Evolutionary conservation across 352 stramenopile species (phyloP), one percentile per base, ranked within the genome.

Genomic region (Saprolegnia parasitica): DNA sequence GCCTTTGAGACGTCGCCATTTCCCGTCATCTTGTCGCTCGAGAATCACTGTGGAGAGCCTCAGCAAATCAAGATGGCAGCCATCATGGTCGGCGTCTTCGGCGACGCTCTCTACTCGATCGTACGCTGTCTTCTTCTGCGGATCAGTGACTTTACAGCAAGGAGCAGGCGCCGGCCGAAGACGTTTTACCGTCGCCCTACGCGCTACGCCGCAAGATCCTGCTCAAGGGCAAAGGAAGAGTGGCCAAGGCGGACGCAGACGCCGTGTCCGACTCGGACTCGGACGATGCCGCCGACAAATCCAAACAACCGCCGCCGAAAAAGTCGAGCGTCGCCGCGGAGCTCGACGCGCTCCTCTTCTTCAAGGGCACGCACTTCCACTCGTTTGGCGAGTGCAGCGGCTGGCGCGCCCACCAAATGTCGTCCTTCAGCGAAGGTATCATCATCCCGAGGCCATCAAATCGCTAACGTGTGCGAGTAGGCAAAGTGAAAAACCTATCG

Each of bases 31-130:
- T 46, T 88, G 18, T 82, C 74, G 20, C 62, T 88, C 18, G 79
- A 88, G 73, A 88, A 88, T 71, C 81, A 88, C 72, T 88, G 81
- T 61, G 72, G 50, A n/a, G 61, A 80, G 29, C 26, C 68, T 5
- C 76, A 87, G 65, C 80, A 88, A 73, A 50, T 73, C 29, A 75
- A 75, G 32, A 84, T 88, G 73, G 77, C 77, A 1, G 24, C 70
- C 4, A 76, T 75, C 26, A 67, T 82, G 46, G 39, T 45, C 3
- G n/a, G 61, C 32, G 24, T 54, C 23, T 73, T 81, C 5, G 67
- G 68, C 8, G 40, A 67, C 50, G 64, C 63, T 26, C 50, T 79
- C 4, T 72, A 75, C 55, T 37, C 29, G 10, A 35, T 24, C 6
- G 56, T 54, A 60, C 66, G 37, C 37, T 55, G 20, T 39, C n/a